Evolutionary conservation across 768 basidiomycete genomes (phyloP), one percentile per base, ranked within the genome.

Genomic region (Boletellus emodensis): DNA sequence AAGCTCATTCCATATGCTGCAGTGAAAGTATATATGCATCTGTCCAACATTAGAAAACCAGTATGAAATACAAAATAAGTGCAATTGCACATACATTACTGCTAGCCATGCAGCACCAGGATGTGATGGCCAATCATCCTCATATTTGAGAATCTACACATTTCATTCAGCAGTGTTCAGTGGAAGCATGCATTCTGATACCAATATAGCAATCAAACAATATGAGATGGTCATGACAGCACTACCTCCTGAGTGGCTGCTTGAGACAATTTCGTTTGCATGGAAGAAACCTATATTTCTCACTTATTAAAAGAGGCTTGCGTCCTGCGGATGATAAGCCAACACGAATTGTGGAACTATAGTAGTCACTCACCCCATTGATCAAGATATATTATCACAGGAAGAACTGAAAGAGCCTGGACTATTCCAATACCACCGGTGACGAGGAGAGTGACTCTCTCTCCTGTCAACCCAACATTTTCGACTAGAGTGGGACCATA

Each of bases 351-450:
- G 7, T 17, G 26, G 1, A 54, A 22, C 34, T 20, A 32, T 26
- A 2, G 14, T 26, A 28, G 46, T 5, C 12, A 61, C 71, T 15
- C 51, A 78, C 87, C 87, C 55, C 81, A 67, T 17, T 70, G 72
- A 61, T 92, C 89, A 38, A 92, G 83, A 48, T 75, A 83, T 4
- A 82, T 51, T 34, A 92, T 87, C 2, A 80, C 85, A 3, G 90
- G 90, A 15, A 87, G 64, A 1, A 88, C 87, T 3, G 87, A 83
- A 13, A 91, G 44, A 53, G 90, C 81, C 58, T 92, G 90, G 6
- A 87, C 78, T 48, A 92, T 78, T 14, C 87, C 87, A 55, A 90
- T 82, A 0, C 89, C 87, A 20, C 90, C 90, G 0, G 86, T 79
- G 3, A 85, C 82, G n/a, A 89, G 56, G 0, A 91, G 72, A 1